Conservation (phyloP, 148 eudicot species). For the Chenopodium suecicum region DNA sequence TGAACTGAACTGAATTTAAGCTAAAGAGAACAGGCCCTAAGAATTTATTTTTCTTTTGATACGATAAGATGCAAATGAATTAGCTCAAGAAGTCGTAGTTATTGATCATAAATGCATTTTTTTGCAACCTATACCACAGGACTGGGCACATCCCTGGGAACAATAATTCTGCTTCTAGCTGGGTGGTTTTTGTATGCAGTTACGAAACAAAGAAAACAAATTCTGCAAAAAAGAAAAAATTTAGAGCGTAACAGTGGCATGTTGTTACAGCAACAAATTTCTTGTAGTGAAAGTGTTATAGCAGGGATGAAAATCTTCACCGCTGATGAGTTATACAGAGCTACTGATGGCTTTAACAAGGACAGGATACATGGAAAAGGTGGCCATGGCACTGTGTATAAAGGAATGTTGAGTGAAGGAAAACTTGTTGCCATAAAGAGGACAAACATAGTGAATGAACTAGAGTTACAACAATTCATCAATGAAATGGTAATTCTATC, state of each 20-base stretch:
- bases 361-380: conserved; percentile 40
- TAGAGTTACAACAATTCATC: conserved; percentile 30
- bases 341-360: conserved; percentile 35
- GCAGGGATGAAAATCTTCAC: conserved; percentile 28
- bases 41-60: no score
- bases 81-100: background rate
- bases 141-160: conserved; percentile 23
- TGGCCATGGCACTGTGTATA: conserved; percentile 43
- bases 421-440: conserved; percentile 40
- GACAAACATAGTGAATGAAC: conserved; percentile 26
- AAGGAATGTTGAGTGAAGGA: conserved; percentile 42
- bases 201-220: conserved; percentile 19
- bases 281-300: conserved; percentile 22
- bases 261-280: conserved; percentile 32
- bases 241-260: conserved; percentile 39
- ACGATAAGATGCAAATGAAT: no score
- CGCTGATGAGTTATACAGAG: conserved; percentile 25
- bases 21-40: no score
- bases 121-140: conserved; percentile 16
- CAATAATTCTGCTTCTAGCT: conserved; percentile 19
- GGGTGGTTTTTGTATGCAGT: conserved; percentile 17
- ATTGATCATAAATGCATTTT: background rate
- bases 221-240: conserved; percentile 18
- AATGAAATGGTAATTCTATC: conserved; percentile 40
- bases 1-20: no score